Evolutionary conservation across 208 protist genomes (phyloP).

Genomic region (Leptomonas pyrrhocoris): DNA sequence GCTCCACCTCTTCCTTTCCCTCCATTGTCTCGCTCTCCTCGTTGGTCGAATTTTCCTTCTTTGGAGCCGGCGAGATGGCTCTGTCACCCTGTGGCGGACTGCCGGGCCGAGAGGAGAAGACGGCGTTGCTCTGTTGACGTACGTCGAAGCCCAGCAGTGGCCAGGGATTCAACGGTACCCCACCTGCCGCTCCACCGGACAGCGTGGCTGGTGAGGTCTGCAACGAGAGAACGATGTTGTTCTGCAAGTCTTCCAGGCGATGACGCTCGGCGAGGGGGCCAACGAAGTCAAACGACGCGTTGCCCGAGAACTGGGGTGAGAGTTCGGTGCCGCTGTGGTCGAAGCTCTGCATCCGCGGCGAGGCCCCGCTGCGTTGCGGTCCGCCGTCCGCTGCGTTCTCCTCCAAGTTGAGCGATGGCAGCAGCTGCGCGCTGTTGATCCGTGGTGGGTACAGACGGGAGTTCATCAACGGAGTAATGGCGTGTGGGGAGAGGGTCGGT

Average conservation of each 20-base stretch:
- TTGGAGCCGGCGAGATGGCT: background rate
- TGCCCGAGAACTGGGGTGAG: slow-evolving; percentile 49
- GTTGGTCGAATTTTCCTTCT: background rate
- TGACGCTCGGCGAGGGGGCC: slow-evolving; percentile 40
- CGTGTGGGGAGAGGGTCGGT: slow-evolving; percentile 14
- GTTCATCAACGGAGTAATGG: slow-evolving; percentile 21
- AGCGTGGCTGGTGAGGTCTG: slow-evolving; percentile 4
- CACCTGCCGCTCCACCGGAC: background rate
- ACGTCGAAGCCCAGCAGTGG: slow-evolving; percentile 2
- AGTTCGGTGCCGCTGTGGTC: slow-evolving; percentile 29
- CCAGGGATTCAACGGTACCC: slow-evolving; percentile 8
- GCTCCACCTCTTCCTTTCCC: background rate
- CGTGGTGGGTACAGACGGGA: slow-evolving; percentile 32
- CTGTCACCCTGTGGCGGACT: background rate
- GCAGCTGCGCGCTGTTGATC: slow-evolving; percentile 7
- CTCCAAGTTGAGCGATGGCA: background rate
- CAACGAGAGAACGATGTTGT: slow-evolving; percentile 8
- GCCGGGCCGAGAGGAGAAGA: background rate
- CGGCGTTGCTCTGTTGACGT: slow-evolving; percentile 6
- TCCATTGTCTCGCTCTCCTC: background rate
- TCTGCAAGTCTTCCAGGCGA: slow-evolving; percentile 39
- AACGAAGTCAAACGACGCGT: slow-evolving; percentile 58
- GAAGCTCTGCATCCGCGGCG: slow-evolving; percentile 13
- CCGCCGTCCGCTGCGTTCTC: slow-evolving; percentile 5
- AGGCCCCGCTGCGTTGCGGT: slow-evolving; percentile 1